phyloP scores from a whole-genome alignment of 2,329 filamentous ascomycete species.

The Claviceps citrina region DNA sequence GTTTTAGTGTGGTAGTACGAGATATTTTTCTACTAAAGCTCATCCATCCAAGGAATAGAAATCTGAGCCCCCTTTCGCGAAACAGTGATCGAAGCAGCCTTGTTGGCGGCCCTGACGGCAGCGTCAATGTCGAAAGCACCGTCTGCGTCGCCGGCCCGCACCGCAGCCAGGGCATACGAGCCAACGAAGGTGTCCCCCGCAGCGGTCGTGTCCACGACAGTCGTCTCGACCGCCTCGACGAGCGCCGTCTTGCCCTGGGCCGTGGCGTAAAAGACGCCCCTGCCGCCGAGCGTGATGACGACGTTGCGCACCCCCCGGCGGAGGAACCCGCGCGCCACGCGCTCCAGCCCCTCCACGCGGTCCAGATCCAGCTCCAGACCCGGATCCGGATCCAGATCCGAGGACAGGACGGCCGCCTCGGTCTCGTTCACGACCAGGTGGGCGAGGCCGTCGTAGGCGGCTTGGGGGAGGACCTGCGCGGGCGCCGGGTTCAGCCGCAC shows the following conservation, averaged over 20 bases:
- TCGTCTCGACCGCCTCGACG: slow-evolving; percentile 50
- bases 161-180: slow-evolving; percentile 62
- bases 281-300: slow-evolving; percentile 68
- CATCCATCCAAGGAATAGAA: slow-evolving; percentile 30
- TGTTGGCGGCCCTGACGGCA: slow-evolving; percentile 40
- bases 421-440: slow-evolving; percentile 86
- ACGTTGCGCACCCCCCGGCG: slow-evolving; percentile 56
- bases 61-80: slow-evolving; percentile 26
- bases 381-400: slow-evolving; percentile 24
- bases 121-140: slow-evolving; percentile 36
- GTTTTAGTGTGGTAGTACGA: neutral
- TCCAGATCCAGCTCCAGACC: slow-evolving; percentile 32
- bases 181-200: slow-evolving; percentile 93
- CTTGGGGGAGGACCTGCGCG: slow-evolving; percentile 50
- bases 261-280: slow-evolving; percentile 56
- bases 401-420: slow-evolving; percentile 64
- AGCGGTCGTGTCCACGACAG: slow-evolving; percentile 81
- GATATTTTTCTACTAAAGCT: slow-evolving; percentile 19
- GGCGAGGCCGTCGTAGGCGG: slow-evolving; percentile 50
- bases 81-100: slow-evolving; percentile 27
- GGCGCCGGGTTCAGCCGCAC: slow-evolving; percentile 80
- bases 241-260: slow-evolving; percentile 26
- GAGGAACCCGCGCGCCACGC: slow-evolving; percentile 46
- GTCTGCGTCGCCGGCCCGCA: slow-evolving; percentile 23
- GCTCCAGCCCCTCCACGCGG: slow-evolving; percentile 25